Conservation (phyloP, 495 filamentous ascomycete genomes). For the Xylaria telfairii region DNA sequence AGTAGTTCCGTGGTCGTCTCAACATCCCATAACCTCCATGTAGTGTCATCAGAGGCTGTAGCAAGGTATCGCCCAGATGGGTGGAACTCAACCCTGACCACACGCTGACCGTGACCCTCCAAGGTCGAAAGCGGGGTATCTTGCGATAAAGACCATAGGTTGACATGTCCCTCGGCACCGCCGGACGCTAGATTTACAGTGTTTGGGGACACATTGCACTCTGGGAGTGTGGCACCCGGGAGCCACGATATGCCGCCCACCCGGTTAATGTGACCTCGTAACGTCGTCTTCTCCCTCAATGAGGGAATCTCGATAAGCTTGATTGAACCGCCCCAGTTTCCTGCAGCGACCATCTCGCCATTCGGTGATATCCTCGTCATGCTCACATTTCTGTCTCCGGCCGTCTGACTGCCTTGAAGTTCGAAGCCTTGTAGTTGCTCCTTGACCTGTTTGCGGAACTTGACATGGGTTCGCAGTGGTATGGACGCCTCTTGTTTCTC, state of each 20-base stretch:
- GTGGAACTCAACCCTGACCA: slow-evolving; percentile 92
- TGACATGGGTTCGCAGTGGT: slow-evolving; percentile 84
- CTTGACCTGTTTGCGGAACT: slow-evolving; percentile 87
- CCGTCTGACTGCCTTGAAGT: slow-evolving; percentile 89
- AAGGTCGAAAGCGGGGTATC: slow-evolving; percentile 85
- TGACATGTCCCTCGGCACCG: slow-evolving; percentile 86
- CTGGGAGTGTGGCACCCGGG: slow-evolving; percentile 78
- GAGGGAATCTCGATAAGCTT: slow-evolving; percentile 84
- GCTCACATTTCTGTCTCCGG: slow-evolving; percentile 86
- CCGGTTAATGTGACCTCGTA: slow-evolving; percentile 84
- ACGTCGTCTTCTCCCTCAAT: slow-evolving; percentile 72
- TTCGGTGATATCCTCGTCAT: slow-evolving; percentile 91
- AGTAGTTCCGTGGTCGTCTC: slow-evolving; percentile 81
- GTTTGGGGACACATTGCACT: slow-evolving; percentile 69
- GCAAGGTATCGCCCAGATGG: slow-evolving; percentile 90
- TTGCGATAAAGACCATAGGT: slow-evolving; percentile 87
- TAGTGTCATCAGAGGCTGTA: slow-evolving; percentile 93
- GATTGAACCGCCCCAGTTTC: slow-evolving; percentile 89
- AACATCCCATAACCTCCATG: slow-evolving; percentile 97
- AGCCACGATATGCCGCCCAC: slow-evolving; percentile 92
- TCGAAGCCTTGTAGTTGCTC: slow-evolving; percentile 83
- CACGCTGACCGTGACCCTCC: slow-evolving; percentile 82
- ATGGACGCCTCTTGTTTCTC: slow-evolving; percentile 83
- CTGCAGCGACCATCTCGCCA: slow-evolving; percentile 81
- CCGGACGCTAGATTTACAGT: slow-evolving; percentile 87